These are phyloP conservation scores for Pholiota adiposa DNA, from an alignment of 1,284 basidiomycete genomes.

Conservation along the genomic window DNA sequence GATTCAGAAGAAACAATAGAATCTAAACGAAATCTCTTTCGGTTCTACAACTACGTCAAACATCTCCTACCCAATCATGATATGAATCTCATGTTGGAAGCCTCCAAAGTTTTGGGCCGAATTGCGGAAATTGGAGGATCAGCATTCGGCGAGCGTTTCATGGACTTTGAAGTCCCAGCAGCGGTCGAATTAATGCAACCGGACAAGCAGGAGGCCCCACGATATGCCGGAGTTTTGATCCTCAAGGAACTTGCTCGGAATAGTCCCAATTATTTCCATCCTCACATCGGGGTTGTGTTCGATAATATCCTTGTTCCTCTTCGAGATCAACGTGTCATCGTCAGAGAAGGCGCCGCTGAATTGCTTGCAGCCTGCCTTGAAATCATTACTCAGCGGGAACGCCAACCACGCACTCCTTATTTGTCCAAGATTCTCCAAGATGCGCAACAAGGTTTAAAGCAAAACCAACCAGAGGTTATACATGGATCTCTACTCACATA, in stretches of 20 bases:
- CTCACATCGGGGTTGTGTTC: constrained; percentile 85
- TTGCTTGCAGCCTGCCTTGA: constrained; percentile 89
- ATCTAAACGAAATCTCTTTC: constrained; percentile 77
- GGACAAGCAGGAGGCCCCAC: constrained; percentile 74
- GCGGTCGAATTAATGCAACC: constrained; percentile 82
- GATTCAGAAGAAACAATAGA: constrained; percentile 79
- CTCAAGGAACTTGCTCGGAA: constrained; percentile 90
- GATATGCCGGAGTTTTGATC: constrained; percentile 87
- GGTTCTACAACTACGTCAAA: constrained; percentile 93
- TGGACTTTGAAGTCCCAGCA: constrained; percentile 84
- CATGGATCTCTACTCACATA: constrained; percentile 95
- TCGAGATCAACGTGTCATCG: constrained; percentile 82
- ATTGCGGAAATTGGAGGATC: constrained; percentile 83
- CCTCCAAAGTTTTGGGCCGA: constrained; percentile 83
- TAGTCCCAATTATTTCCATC: constrained; percentile 85
- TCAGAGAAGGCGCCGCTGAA: constrained; percentile 91
- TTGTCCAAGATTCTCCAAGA: constrained; percentile 86
- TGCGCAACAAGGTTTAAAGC: constrained; percentile 86
- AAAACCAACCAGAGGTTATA: constrained; percentile 82
- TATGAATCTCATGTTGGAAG: constrained; percentile 86
- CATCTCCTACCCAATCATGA: constrained; percentile 83
- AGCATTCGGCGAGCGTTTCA: constrained; percentile 84
- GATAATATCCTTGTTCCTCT: constrained; percentile 91
- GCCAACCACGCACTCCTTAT: constrained; percentile 68
- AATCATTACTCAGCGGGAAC: constrained; percentile 77